phyloP scores from a whole-genome alignment of 345 rosid genomes.

The Gossypium longicalyx region DNA sequence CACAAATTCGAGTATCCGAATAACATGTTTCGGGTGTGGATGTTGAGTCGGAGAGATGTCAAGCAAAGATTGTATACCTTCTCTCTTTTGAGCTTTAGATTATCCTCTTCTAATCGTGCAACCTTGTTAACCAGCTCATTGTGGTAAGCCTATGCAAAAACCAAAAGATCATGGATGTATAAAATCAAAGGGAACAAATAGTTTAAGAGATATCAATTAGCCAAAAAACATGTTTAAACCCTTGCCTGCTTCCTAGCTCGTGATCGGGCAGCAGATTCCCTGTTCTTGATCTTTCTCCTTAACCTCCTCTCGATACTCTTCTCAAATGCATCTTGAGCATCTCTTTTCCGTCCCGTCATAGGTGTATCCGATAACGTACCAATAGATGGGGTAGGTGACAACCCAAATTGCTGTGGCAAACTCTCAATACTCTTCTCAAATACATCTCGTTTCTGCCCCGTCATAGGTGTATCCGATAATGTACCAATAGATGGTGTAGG shows the following conservation, averaged over 20 bases:
- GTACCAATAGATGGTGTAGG: slow-evolving; percentile 36
- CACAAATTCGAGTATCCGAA: background rate
- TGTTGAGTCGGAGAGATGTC: background rate
- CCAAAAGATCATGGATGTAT: background rate
- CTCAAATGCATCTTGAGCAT: slow-evolving; percentile 31
- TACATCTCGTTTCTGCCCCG: slow-evolving; percentile 32
- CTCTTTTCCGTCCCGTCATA: slow-evolving; percentile 33
- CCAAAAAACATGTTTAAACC: background rate
- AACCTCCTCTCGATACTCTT: slow-evolving; percentile 50
- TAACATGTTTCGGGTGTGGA: background rate
- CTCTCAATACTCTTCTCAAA: slow-evolving; percentile 46
- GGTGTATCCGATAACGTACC: slow-evolving; percentile 31
- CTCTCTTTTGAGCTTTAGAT: slow-evolving; percentile 52
- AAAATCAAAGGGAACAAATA: background rate
- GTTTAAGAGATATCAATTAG: slow-evolving; percentile 7
- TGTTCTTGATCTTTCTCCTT: slow-evolving; percentile 64
- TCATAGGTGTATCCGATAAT: slow-evolving; percentile 24
- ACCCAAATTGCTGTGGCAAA: slow-evolving; percentile 17
- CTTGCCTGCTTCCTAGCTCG: slow-evolving; percentile 61
- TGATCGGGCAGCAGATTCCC: slow-evolving; percentile 70
- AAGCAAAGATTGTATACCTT: slow-evolving; percentile 39
- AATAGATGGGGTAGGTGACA: slow-evolving; percentile 37
- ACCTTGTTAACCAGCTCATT: slow-evolving; percentile 55
- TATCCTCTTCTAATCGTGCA: slow-evolving; percentile 44
- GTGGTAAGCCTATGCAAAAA: slow-evolving; percentile 47